A percentile compares a stretch with the other conserved stretches of the same genome.
These are phyloP conservation scores for Colletotrichum euphorbiae DNA, from an alignment of 2,329 filamentous ascomycete genomes.

Conservation along the genomic window DNA sequence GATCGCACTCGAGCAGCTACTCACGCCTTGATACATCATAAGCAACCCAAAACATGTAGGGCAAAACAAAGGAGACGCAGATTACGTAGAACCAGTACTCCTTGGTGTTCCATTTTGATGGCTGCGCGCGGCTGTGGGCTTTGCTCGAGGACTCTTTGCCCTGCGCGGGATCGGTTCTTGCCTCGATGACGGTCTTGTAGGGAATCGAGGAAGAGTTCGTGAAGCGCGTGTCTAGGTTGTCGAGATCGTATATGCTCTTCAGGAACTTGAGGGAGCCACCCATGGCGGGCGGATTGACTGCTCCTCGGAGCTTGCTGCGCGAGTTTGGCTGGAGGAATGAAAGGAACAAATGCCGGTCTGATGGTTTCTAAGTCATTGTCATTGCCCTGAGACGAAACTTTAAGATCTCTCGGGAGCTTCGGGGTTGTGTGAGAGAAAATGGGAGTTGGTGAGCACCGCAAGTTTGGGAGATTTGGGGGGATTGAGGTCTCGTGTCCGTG, in stretches of 20 bases:
- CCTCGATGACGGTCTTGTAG: constrained; percentile 68
- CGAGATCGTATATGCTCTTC: constrained; percentile 70
- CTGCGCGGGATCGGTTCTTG: constrained; percentile 52
- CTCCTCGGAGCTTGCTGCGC: constrained; percentile 11
- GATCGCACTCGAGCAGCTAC: constrained; percentile 43
- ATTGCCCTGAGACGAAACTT: neutral
- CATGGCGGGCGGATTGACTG: constrained; percentile 49
- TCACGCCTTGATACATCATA: constrained; percentile 86
- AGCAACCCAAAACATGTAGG: constrained; percentile 91
- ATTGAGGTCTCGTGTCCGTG: constrained; percentile 35
- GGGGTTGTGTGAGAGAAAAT: neutral
- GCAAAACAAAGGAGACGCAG: constrained; percentile 74
- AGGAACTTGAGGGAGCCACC: constrained; percentile 55
- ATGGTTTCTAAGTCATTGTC: constrained; percentile 23
- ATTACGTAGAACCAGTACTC: constrained; percentile 89
- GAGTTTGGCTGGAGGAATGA: neutral
- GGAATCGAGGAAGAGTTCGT: constrained; percentile 77
- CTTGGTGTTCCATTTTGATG: constrained; percentile 84
- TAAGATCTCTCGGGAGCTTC: constrained; percentile 2
- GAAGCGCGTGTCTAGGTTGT: constrained; percentile 73
- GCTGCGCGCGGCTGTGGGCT: constrained; percentile 59
- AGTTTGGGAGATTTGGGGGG: neutral
- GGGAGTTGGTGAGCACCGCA: neutral
- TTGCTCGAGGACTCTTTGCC: constrained; percentile 57
- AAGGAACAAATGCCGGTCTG: neutral